Evolutionary conservation across 345 rosid species (phyloP).

Genomic region (Murraya paniculata): DNA sequence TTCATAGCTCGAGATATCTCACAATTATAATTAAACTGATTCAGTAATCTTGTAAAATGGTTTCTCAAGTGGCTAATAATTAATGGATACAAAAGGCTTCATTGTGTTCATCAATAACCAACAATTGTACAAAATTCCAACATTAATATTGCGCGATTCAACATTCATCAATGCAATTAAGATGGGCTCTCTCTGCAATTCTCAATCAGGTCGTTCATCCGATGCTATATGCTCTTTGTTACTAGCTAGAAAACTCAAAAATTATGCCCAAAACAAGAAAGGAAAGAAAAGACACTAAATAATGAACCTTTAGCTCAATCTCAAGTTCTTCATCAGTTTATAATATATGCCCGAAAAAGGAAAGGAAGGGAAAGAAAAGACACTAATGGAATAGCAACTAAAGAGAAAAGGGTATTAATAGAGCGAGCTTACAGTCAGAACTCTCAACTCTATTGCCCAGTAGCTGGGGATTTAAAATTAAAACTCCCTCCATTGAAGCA

Average conservation of each 20-base stretch:
- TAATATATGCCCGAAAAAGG: not conserved
- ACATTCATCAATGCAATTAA: not conserved
- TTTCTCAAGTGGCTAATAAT: not conserved
- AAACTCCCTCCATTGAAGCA: slow-evolving; percentile 21
- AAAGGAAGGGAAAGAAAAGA: not conserved
- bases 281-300: too few relatives aligned
- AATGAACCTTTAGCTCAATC: not conserved
- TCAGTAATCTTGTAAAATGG: not conserved
- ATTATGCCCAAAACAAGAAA: too few relatives aligned
- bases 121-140: not conserved
- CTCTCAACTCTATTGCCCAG: slow-evolving; percentile 17
- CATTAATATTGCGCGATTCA: not conserved
- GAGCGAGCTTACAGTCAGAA: slow-evolving; percentile 37
- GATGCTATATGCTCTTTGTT: too few relatives aligned
- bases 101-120: not conserved
- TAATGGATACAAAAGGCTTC: not conserved
- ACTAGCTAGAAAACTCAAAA: not conserved
- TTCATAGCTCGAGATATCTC: not conserved
- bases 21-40: not conserved
- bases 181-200: not conserved
- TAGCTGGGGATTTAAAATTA: slow-evolving; percentile 21
- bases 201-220: not conserved
- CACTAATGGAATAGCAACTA: not conserved
- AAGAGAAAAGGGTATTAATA: not conserved
- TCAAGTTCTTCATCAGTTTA: not conserved